Evolutionary conservation across 2,329 filamentous ascomycete genomes (phyloP), one percentile per base, ranked within the genome.

Genomic region (Trichoderma sp.): DNA sequence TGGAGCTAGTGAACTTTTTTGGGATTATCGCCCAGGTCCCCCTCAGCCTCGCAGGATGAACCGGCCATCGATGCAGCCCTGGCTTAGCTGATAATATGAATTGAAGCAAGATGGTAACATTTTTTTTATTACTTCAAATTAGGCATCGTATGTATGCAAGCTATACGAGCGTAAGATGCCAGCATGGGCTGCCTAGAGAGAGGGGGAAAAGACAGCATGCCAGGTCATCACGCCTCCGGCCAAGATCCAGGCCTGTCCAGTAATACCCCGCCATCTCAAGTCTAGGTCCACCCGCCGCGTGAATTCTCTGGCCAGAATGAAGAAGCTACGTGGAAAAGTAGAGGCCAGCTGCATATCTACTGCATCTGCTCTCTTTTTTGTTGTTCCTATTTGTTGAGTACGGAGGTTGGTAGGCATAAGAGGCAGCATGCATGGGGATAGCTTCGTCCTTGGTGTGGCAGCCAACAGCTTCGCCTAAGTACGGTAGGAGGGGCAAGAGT

Each of bases 191-290:
- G 8, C 8, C 43, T 13, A 11, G 19, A 40, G 11, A 11, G 19
- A 40, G 16, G 56, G 21, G 29, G 11, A 37, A 14, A 27, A 21
- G 4, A 21, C 4, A 40, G 21, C n/a, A n/a, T 43, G 52, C 35
- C 62, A 65, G 62, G 49, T 56, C 62, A 65, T 65, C 37, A 47
- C 52, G 27, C 62, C 37, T 65, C 62, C 52, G 57, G 62, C 62
- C 62, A 52, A 57, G 62, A 19, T 52, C 57, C 52, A 65, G 52
- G 43, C 62, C 29, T 13, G 19, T 33, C 24, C 19, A 11, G 31
- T 47, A 11, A n/a, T 47, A 60, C 37, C 58, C 58, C 58, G 37
- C 58, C 37, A 49, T 61, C 24, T 24, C n/a, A 21, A 16, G 60
- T 53, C 19, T 11, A 49, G 47, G 13, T 49, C n/a, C 47, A 8